Evolutionary conservation across 148 eudicot genomes (phyloP).

Genomic region (Rhododendron simsii): DNA sequence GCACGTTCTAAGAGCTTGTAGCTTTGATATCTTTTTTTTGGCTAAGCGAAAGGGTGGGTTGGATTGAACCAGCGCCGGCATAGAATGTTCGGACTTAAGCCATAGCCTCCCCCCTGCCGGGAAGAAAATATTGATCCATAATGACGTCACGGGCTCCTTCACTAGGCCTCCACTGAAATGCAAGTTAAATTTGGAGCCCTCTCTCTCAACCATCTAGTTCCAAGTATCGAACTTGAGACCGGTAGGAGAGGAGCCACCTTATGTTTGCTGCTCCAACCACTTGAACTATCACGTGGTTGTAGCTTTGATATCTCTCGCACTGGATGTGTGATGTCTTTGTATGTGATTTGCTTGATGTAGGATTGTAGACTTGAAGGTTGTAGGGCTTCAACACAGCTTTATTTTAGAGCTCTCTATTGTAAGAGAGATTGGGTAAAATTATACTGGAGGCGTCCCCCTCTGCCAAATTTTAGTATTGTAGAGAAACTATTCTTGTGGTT

Average conservation of each 20-base stretch:
- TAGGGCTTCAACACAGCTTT: too few species aligned
- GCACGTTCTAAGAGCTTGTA: not conserved
- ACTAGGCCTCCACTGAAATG: not conserved
- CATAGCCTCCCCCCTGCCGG: too few species aligned
- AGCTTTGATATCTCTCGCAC: not conserved
- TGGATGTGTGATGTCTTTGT: not conserved
- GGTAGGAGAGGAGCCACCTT: not conserved
- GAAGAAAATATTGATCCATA: not conserved
- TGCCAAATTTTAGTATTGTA: not conserved
- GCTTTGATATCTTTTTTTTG: not conserved
- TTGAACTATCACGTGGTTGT: not conserved
- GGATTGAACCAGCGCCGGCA: too few species aligned
- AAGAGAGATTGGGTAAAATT: too few species aligned
- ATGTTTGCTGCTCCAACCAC: not conserved
- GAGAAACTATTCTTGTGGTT: too few species aligned
- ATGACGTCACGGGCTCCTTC: not conserved
- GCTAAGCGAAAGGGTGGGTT: too few species aligned
- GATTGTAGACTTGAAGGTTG: too few species aligned
- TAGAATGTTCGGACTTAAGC: too few species aligned
- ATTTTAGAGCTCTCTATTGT: too few species aligned
- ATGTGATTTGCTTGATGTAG: not conserved
- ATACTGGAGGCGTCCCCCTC: not conserved
- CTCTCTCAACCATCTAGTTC: not conserved
- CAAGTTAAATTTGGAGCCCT: not conserved
- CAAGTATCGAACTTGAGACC: too few species aligned